Conservation (phyloP, 768 basidiomycete genomes). For the Phlebiopsis gigantea region DNA sequence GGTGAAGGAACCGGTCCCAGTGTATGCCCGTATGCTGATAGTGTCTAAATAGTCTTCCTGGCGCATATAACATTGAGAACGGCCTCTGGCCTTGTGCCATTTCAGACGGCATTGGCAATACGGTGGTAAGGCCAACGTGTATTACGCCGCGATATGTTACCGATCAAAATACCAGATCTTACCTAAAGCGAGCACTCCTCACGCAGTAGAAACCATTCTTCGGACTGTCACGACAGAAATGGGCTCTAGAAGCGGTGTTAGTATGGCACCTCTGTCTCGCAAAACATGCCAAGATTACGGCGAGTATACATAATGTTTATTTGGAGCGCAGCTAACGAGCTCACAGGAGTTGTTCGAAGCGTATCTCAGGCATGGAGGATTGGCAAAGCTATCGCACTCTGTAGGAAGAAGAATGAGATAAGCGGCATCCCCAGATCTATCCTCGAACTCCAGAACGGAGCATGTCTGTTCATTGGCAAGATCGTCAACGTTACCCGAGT, state of each 20-base stretch:
- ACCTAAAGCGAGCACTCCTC: conserved; percentile 17
- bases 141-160: too few species aligned
- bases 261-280: conserved; percentile 23
- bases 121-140: conserved; percentile 20
- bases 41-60: conserved; percentile 19
- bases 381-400: conserved; percentile 51
- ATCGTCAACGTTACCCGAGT: conserved; percentile 38
- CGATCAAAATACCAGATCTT: conserved; percentile 13
- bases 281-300: conserved; percentile 24
- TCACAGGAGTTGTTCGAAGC: conserved; percentile 36
- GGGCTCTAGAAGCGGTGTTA: conserved; percentile 25
- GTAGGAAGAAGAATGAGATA: conserved; percentile 41
- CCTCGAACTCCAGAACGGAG: conserved; percentile 28
- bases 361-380: conserved; percentile 61
- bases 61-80: conserved; percentile 20
- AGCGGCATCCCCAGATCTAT: conserved; percentile 28
- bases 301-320: background rate
- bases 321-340: background rate
- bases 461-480: conserved; percentile 54
- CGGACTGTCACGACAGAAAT: conserved; percentile 25
- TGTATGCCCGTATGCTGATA: background rate
- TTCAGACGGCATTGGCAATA: conserved; percentile 32
- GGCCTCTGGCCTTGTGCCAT: conserved; percentile 31
- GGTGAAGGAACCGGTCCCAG: conserved; percentile 8
- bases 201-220: conserved; percentile 22